phyloP scores from a whole-genome alignment of 148 eudicot species.

The Cornus kousa region DNA sequence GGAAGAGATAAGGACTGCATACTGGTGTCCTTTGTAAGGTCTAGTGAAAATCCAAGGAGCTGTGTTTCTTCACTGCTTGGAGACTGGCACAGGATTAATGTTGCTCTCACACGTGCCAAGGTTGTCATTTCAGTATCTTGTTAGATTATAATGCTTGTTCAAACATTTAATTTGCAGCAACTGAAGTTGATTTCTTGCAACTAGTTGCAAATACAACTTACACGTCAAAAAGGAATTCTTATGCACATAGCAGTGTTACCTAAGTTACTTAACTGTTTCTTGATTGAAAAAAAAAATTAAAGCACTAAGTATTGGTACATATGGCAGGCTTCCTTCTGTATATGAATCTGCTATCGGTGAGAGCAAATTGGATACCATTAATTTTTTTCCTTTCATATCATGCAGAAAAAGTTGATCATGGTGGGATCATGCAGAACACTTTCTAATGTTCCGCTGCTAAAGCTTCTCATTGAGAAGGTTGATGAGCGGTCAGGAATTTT shows the following conservation, averaged over 20 bases:
- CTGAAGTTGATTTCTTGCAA: not conserved
- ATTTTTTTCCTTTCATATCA: not conserved
- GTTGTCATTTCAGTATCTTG: constrained; percentile 28
- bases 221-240: not conserved
- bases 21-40: constrained; percentile 83
- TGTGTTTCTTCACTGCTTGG: constrained; percentile 83
- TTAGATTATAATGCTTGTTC: not conserved
- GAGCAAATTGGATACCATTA: not conserved
- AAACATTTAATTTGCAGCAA: not conserved
- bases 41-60: constrained; percentile 59
- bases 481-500: constrained; percentile 69
- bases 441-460: constrained; percentile 74
- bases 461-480: constrained; percentile 84
- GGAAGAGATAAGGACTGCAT: constrained; percentile 98
- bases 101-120: constrained; percentile 96
- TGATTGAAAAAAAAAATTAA: too few species aligned
- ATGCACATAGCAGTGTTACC: not conserved
- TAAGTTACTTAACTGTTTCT: not conserved
- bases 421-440: constrained; percentile 87
- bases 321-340: not conserved
- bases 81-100: constrained; percentile 97
- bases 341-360: not conserved
- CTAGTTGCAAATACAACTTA: not conserved
- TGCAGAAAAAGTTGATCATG: constrained; percentile 93
- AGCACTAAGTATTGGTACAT: not conserved